Percentiles rank a stretch among this genome's conserved stretches.
Conservation (phyloP, 352 stramenopile genomes). For the Phytophthora brassicae region DNA sequence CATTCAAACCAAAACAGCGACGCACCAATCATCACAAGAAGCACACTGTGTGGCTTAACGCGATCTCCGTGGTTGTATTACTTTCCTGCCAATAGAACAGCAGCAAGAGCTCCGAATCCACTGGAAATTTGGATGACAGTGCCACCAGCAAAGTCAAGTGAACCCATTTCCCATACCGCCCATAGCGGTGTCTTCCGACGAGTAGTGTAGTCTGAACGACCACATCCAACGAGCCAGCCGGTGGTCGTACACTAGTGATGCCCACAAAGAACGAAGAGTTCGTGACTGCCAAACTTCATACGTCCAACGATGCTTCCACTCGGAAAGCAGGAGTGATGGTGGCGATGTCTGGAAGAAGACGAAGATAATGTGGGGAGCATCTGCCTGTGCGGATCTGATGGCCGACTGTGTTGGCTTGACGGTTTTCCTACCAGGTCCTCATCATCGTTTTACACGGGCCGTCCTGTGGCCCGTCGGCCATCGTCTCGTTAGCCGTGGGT, state of each 20-base stretch:
- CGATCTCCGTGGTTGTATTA: no score
- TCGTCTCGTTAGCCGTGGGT: no score
- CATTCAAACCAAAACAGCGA: conserved; percentile 77
- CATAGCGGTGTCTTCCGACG: conserved; percentile 33
- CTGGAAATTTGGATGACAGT: conserved; percentile 78
- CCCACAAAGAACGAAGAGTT: conserved; percentile 78
- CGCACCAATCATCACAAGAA: conserved; percentile 72
- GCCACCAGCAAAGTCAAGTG: conserved; percentile 75
- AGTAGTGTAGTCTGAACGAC: conserved; percentile 51
- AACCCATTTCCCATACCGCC: conserved; percentile 59
- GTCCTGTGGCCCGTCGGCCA: no score
- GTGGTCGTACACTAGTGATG: conserved; percentile 77
- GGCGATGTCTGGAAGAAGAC: conserved; percentile 76
- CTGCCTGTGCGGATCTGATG: no score
- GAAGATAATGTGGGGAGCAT: conserved; percentile 65
- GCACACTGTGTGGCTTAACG: conserved; percentile 74
- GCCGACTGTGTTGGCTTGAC: no score
- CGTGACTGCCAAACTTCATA: conserved; percentile 72
- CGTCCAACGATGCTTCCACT: conserved; percentile 69
- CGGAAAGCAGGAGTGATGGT: conserved; percentile 74
- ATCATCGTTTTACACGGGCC: no score
- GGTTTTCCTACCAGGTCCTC: no score
- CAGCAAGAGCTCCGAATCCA: conserved; percentile 64
- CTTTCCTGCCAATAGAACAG: conserved; percentile 57
- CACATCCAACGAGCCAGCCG: conserved; percentile 81